Percentiles rank a stretch among this genome's conserved stretches.
These are phyloP conservation scores for Pestalotiopsis sp. DNA, from an alignment of 2,329 filamentous ascomycete genomes.

Conservation along the genomic window DNA sequence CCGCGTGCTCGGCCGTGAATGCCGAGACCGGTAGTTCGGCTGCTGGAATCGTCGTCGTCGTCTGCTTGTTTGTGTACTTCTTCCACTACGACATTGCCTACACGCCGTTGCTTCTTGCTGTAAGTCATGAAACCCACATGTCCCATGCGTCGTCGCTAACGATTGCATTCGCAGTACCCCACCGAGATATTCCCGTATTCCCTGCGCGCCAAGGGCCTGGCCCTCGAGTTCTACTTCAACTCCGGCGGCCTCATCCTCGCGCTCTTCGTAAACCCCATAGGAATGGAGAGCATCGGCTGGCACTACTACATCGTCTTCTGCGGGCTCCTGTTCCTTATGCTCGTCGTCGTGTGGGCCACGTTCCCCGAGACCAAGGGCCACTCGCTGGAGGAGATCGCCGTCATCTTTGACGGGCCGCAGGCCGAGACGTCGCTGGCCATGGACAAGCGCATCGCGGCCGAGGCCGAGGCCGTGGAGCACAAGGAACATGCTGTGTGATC, in stretches of 20 bases:
- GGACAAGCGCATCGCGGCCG: background rate
- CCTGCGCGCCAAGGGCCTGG: slow-evolving; percentile 39
- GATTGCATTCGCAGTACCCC: slow-evolving; percentile 31
- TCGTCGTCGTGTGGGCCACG: slow-evolving; percentile 38
- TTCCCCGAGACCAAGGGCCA: slow-evolving; percentile 56
- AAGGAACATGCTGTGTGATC: background rate
- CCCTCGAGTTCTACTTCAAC: slow-evolving; percentile 31
- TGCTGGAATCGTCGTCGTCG: slow-evolving; percentile 35
- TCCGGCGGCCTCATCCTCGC: slow-evolving; percentile 35
- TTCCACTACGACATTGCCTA: slow-evolving; percentile 57
- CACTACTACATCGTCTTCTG: slow-evolving; percentile 60
- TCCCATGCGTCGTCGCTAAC: background rate
- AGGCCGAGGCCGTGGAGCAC: background rate
- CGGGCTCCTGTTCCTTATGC: slow-evolving; percentile 39
- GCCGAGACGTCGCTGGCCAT: background rate
- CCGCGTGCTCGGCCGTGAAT: slow-evolving; percentile 35
- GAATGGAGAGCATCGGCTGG: slow-evolving; percentile 50
- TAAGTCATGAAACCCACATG: background rate
- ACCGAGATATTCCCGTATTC: slow-evolving; percentile 42
- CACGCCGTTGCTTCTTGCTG: slow-evolving; percentile 40
- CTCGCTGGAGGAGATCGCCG: slow-evolving; percentile 57
- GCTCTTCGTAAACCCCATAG: slow-evolving; percentile 46
- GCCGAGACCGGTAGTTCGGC: slow-evolving; percentile 29
- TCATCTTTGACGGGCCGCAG: slow-evolving; percentile 51
- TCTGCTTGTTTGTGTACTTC: slow-evolving; percentile 36